phyloP scores from a whole-genome alignment of 2,329 filamentous ascomycete species.

The Thermomyces lanuginosus region DNA sequence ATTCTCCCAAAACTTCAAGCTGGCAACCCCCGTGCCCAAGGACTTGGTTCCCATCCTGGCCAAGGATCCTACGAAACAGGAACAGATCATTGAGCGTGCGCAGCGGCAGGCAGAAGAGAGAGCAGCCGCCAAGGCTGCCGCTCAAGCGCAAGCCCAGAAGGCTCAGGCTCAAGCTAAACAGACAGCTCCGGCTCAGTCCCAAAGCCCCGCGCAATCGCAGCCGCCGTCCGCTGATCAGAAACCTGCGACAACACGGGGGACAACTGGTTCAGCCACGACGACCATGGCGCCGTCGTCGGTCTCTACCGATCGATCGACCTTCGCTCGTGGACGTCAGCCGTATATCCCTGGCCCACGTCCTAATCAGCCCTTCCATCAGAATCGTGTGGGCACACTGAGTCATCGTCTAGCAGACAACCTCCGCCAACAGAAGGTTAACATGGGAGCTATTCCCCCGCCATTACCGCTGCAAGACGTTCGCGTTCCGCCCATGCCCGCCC shows the following conservation, averaged over 20 bases:
- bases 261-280: constrained; percentile 24
- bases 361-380: constrained; percentile 28
- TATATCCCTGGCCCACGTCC: constrained; percentile 28
- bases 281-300: constrained; percentile 30
- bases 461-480: constrained; percentile 50
- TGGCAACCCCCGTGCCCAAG: constrained; percentile 76
- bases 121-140: constrained; percentile 28
- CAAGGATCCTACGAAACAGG: constrained; percentile 89
- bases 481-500: constrained; percentile 57
- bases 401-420: constrained; percentile 37
- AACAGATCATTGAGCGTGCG: constrained; percentile 79
- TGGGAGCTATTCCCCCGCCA: constrained; percentile 34
- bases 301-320: constrained; percentile 32
- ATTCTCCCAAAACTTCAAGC: constrained; percentile 86
- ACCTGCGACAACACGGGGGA: constrained; percentile 31
- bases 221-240: constrained; percentile 36
- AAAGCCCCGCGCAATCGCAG: too few relatives aligned
- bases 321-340: constrained; percentile 30
- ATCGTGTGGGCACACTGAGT: constrained; percentile 31
- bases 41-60: constrained; percentile 90
- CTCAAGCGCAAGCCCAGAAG: too few relatives aligned
- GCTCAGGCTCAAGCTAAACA: too few relatives aligned
- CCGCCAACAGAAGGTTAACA: constrained; percentile 34
- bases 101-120: constrained; percentile 53
- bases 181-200: too few relatives aligned